Base-by-base conservation (phyloP, 768 basidiomycete species). In the Dictyophora rubrovolvata region DNA sequence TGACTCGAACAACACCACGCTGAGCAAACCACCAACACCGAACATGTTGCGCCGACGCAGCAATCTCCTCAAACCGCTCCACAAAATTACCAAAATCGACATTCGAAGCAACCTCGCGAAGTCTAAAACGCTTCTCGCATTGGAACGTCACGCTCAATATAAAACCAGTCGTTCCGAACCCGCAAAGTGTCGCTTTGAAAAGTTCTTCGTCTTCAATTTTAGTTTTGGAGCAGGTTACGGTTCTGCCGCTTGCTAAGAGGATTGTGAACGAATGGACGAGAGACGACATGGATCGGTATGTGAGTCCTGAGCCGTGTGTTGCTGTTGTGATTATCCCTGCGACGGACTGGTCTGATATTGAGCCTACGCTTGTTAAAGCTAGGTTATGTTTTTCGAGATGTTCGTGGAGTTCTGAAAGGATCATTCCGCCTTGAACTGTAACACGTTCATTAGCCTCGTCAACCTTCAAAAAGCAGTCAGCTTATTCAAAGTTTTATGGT, bases 11-110 rank as follows among this genome's bases (percentile, higher is more conserved):
- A 35, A 72, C 72, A 60, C 85, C 85, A 14, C 83, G 78, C 53
- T 87, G 84, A 1, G 94, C 93, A 72, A 85, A 95, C 94, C 94
- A 99, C 90, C 91, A 96, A 17, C 93, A 77, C 17, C 93, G 78
- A n/a, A 90, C 88, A 69, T 96, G 92, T 70, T 99, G 82, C 1
- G 89, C 84, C n/a, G 83, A 75, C 53, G 65, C 66, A 28, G 77
- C 81, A 53, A 89, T 68, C 2, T 69, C 60, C 59, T 87, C 80
- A n/a, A 91, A 66, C 55, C 76, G 71, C 28, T 70, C 64, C 56
- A 89, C 66, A 62, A 82, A 79, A n/a, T 82, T 74, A 46, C 83
- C 81, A 65, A 94, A 90, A 11, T 74, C 63, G 35, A 81, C 67
- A 14, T 83, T 77, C 60, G 79, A 77, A 63, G 87, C 86, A 0